Evolutionary conservation across 192 early-diverging fungal genomes (phyloP).

Genomic region (Physocladia obscura): DNA sequence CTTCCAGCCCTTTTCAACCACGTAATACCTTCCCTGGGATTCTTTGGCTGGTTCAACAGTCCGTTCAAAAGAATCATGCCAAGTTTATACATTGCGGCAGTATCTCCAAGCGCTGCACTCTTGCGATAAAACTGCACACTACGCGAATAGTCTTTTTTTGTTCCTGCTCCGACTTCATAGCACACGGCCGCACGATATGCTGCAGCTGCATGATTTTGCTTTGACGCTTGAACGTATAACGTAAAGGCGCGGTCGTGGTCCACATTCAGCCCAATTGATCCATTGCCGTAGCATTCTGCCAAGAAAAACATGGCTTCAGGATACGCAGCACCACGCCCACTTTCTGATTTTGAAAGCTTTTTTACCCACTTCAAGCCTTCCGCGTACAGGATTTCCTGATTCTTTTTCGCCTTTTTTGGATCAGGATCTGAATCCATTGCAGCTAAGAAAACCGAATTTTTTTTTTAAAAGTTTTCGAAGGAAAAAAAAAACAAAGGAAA

Average conservation of each 20-base stretch:
- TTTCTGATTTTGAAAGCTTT: conserved; percentile 61
- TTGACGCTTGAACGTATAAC: conserved; percentile 88
- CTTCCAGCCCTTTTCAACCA: conserved; percentile 92
- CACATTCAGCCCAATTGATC: conserved; percentile 70
- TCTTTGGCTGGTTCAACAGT: conserved; percentile 66
- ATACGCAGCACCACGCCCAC: conserved; percentile 64
- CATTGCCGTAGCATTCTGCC: conserved; percentile 86
- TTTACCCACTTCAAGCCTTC: conserved; percentile 89
- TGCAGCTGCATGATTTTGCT: conserved; percentile 85
- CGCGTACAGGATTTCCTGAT: conserved; percentile 67
- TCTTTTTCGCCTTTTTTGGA: conserved; percentile 66
- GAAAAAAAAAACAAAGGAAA: too few species aligned
- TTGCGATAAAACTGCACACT: conserved; percentile 92
- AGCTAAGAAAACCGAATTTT: too few species aligned
- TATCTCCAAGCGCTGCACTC: conserved; percentile 84
- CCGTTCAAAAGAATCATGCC: conserved; percentile 91
- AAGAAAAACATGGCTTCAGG: conserved; percentile 92
- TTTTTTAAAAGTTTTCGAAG: too few species aligned
- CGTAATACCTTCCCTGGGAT: conserved; percentile 88
- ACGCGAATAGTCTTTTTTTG: conserved; percentile 74
- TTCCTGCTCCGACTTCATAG: conserved; percentile 94
- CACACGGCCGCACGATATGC: conserved; percentile 95
- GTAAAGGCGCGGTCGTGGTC: conserved; percentile 90
- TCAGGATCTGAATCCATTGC: conserved; percentile 36
- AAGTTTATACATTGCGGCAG: conserved; percentile 96